These are phyloP conservation scores for Cadophora sp. DNA, from an alignment of 2,329 filamentous ascomycete species.

Conservation along the genomic window DNA sequence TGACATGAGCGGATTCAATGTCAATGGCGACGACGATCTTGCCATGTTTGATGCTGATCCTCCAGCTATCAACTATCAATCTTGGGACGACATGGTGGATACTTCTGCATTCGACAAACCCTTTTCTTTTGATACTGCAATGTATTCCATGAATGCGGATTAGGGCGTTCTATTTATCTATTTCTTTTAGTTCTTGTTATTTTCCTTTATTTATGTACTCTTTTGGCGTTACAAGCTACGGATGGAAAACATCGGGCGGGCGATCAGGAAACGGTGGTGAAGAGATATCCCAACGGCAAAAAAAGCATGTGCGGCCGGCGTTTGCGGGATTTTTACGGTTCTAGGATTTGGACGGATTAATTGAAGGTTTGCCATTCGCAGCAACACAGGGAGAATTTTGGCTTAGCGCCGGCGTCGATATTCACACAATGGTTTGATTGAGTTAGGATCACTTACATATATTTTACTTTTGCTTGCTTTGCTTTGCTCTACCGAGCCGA, in stretches of 20 bases:
- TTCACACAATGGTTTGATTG: slow-evolving; percentile 2
- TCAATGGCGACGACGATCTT: slow-evolving; percentile 41
- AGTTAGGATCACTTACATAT: neutral
- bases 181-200: slow-evolving; percentile 27
- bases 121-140: slow-evolving; percentile 57
- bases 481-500: neutral
- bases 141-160: slow-evolving; percentile 51
- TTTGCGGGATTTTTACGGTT: slow-evolving; percentile 2
- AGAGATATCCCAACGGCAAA: slow-evolving; percentile 18
- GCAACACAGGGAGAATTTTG: neutral
- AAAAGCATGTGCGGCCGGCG: slow-evolving; percentile 26
- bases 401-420: slow-evolving; percentile 16
- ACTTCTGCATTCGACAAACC: slow-evolving; percentile 58
- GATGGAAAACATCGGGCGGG: slow-evolving; percentile 14
- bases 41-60: slow-evolving; percentile 41
- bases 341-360: neutral
- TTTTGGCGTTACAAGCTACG: slow-evolving; percentile 19
- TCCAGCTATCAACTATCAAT: slow-evolving; percentile 39
- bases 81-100: slow-evolving; percentile 58
- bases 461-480: neutral
- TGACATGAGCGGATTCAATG: slow-evolving; percentile 50
- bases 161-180: slow-evolving; percentile 30
- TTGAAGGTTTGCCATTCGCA: neutral
- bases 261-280: neutral
- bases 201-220: slow-evolving; percentile 24